Base-by-base conservation (phyloP, 441 rosid species). In the Gossypium lobatum region DNA sequence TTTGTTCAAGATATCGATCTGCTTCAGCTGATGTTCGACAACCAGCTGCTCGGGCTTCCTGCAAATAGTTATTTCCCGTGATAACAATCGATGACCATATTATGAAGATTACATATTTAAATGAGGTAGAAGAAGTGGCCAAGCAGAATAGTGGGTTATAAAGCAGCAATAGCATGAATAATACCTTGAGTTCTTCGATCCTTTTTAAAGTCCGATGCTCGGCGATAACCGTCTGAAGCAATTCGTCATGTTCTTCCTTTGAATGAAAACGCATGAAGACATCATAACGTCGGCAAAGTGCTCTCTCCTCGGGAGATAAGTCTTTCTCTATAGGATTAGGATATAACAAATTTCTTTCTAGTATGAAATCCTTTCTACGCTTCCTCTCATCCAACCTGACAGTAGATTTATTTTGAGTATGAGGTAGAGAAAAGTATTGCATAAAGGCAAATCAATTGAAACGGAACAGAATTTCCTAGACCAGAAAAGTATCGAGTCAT, bases 21-120 rank as follows among this genome's bases (percentile, higher is more conserved):
- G 95, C 96, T 85, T 93, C 99, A 21, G 89, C 87, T 37, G 95
- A 76, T 17, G 96, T 85, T 16, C 92, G 89, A 73, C 98, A 95
- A 75, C 98, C 98, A 76, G 98, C 97, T 65, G 88, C 80, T 75
- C 85, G 92, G 48, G 99, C 98, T 77, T 93, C 98, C 99, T 95
- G 88, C 70, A 77, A 39, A 55, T 31, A 37, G 50, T 69, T 68
- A 53, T 72, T 58, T 67, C 53, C 14, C 9, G 1, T 25, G 42
- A n/a, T 46, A 52, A 26, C 45, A 48, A 23, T 48, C n/a, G 26
- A 50, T 8, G 37, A 50, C 20, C 39, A 9, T 52, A 68, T 28
- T 52, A 52, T 10, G 26, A 28, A 68, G 48, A 52, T 52, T 52
- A 52, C 9, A 52, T 26, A 28, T 16, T 10, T 52, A 48, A 48